phyloP scores from a whole-genome alignment of 2,329 filamentous ascomycete genomes.

The Aureobasidium musti region DNA sequence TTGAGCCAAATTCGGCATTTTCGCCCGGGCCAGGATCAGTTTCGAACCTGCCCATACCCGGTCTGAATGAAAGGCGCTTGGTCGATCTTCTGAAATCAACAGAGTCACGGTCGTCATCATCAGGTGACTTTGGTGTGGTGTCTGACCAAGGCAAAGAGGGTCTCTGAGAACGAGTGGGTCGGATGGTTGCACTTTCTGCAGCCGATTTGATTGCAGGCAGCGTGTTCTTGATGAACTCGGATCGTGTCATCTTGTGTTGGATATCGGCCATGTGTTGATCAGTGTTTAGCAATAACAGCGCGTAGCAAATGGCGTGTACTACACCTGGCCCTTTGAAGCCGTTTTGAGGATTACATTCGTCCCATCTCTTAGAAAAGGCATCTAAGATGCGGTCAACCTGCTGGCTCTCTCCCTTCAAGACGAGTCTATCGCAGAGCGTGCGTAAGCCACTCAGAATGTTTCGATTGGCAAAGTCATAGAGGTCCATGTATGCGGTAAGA shows the following conservation, averaged over 20 bases:
- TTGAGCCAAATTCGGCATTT: slow-evolving; percentile 51
- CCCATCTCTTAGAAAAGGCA: slow-evolving; percentile 87
- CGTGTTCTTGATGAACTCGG: slow-evolving; percentile 95
- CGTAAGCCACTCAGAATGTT: slow-evolving; percentile 79
- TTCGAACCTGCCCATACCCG: slow-evolving; percentile 41
- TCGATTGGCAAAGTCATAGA: slow-evolving; percentile 81
- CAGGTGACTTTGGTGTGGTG: slow-evolving; percentile 32
- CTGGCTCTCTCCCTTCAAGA: slow-evolving; percentile 89
- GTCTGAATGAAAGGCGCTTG: slow-evolving; percentile 49
- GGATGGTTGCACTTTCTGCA: slow-evolving; percentile 52
- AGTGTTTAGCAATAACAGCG: slow-evolving; percentile 90
- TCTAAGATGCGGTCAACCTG: slow-evolving; percentile 94
- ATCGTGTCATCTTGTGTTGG: slow-evolving; percentile 92
- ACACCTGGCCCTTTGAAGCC: slow-evolving; percentile 91
- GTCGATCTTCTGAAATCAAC: slow-evolving; percentile 42
- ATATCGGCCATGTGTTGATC: slow-evolving; percentile 95
- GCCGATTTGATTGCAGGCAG: slow-evolving; percentile 79
- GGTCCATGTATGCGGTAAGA: slow-evolving; percentile 82
- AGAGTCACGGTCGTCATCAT: slow-evolving; percentile 39
- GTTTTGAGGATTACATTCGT: slow-evolving; percentile 86
- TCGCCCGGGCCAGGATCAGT: slow-evolving; percentile 28
- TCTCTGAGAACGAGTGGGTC: slow-evolving; percentile 33
- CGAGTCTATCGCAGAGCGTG: slow-evolving; percentile 75
- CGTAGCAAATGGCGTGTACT: slow-evolving; percentile 96
- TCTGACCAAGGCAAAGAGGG: slow-evolving; percentile 40